Evolutionary conservation across 78 protist species (phyloP), one percentile per base, ranked within the genome.

Genomic region (Dictyostelium citrinum): DNA sequence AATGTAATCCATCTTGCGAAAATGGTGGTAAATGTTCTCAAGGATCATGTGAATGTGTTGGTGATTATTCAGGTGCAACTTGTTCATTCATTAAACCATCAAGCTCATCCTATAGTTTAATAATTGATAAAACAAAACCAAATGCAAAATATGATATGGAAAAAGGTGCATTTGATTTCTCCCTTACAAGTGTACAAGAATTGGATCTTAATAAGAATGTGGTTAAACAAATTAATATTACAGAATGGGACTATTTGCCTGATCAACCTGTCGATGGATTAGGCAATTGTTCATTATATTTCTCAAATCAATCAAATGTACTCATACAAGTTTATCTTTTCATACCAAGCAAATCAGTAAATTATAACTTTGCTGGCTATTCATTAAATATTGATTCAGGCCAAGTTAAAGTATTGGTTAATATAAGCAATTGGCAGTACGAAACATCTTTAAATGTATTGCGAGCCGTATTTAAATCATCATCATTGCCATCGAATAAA

Each of bases 281-380:
- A 24, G 81, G 81, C 1, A 4, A 33, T 20, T 31, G 43, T 6
- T 24, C 51, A 71, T 24, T 6, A n/a, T 55, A 58, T 35, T 10
- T 2, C n/a, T 17, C 81, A 12, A 49, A 70, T 51, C 35, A 16
- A 31, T 29, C 82, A 41, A 35, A 20, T 10, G 77, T 27, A 16
- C 9, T 33, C n/a, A 71, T 74, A 3, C 43, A 14, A 2, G 82
- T 84, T 11, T 24, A 5, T 20, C 64, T 55, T 6, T 55, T 55
- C 27, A 20, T 55, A 20, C 64, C 64, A 55, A 55, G 27, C 5
- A 1, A 72, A 2, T 20, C 81, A 1, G 64, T 51, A 64, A 61
- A 82, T 0, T 49, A 46, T 27, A 49, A 58, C 14, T 85, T 85
- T 64, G 92, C 92, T 20, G 92, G 92, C 3, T 55, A 55, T 55